Evolutionary conservation across 2,329 filamentous ascomycete genomes (phyloP), one percentile per base, ranked within the genome.

Genomic region (Cercospora citrullina): DNA sequence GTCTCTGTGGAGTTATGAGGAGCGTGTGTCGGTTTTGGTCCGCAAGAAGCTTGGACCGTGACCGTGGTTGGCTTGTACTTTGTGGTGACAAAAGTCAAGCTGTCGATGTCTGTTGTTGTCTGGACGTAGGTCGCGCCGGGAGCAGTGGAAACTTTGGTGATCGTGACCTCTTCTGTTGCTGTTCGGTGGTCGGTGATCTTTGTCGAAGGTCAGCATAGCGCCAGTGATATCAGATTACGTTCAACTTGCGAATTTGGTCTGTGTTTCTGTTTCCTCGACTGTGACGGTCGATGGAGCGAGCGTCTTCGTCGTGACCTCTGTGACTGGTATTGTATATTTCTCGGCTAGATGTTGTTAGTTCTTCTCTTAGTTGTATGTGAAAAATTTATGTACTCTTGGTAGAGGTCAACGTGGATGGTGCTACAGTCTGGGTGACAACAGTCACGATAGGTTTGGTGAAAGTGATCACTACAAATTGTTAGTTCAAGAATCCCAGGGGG

Each of bases 51-150:
- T 23, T 59, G 6, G 12, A 59, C 55, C 8, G 55, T 59, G 28
- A 66, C 14, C 8, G 58, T 62, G 10, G 59, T 62, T 12, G 59
- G 64, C 48, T 62, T 62, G 58, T 66, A 66, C 23, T 51, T 45
- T 16, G 64, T 66, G 3, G 51, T 53, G 3, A 39, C 53, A 45
- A 30, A 42, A 4, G 64, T 62, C 18, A 30, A 21, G 39, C 16
- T 62, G 36, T 48, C 39, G 9, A 7, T 31, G 10, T 62, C 39
- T 30, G 60, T 62, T 2, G 60, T 39, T 23, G 60, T 62, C 1
- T 51, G 36, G 36, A 48, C 23, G 16, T 48, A 30, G 4, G 39
- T 62, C 7, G 60, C 8, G 21, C 39, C 60, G 3, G 60, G n/a
- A 14, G 39, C 60, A 3, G 60, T 62, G 1, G 60, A 62, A 7